Percentiles rank a stretch among this genome's conserved stretches.
Conservation (phyloP, 129 eudicot genomes). For the Centrapalus pauciflorus region DNA sequence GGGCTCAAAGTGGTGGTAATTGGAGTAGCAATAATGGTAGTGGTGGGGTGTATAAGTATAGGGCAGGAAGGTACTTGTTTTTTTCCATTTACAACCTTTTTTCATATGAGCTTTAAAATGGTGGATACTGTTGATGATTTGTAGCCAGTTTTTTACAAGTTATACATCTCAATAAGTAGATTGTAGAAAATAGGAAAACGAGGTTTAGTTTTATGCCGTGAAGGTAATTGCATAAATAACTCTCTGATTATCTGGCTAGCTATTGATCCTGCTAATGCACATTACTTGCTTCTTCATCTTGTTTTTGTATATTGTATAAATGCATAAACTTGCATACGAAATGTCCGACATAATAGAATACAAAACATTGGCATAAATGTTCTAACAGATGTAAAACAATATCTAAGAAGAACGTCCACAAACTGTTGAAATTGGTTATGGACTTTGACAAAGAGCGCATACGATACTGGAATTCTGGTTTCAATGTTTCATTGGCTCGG, state of each 20-base stretch:
- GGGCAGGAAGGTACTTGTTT: constrained; percentile 73
- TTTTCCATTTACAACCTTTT: not conserved
- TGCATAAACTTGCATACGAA: not conserved
- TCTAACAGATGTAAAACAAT: not conserved
- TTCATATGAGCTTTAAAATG: not conserved
- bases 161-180: not conserved
- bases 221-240: not conserved
- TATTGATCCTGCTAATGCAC: constrained; percentile 7
- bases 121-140: not conserved
- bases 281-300: constrained; percentile 15
- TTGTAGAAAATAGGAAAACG: not conserved
- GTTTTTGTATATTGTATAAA: not conserved
- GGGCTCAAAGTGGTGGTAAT: constrained; percentile 32
- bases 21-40: constrained; percentile 36
- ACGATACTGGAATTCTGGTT: not conserved
- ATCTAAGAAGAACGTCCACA: constrained; percentile 1
- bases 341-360: not conserved
- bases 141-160: not conserved
- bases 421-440: not conserved
- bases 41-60: constrained; percentile 61
- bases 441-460: not conserved
- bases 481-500: not conserved
- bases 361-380: not conserved
- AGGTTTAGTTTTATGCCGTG: not conserved
- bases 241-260: not conserved